Evolutionary conservation across 192 early-diverging fungal species (phyloP).

Genomic region (Phycomyces blakesleeanus): DNA sequence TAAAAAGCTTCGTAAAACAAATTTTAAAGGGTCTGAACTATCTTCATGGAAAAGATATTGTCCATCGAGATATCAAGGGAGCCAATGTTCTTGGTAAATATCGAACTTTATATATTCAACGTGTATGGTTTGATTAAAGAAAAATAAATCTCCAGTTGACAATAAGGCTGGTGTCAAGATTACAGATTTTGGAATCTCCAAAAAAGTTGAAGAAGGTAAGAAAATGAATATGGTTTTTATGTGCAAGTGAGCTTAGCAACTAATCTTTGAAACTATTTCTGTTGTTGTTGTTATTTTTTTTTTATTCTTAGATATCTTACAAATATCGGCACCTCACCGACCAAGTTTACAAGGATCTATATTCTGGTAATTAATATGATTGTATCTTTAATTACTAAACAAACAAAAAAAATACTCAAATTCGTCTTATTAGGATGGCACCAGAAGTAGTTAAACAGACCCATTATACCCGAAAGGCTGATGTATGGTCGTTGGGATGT

Average conservation of each 20-base stretch:
- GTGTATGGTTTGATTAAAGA: too few relatives aligned
- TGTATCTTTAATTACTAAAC: neutral
- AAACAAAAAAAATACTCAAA: neutral
- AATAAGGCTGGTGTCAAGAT: slow-evolving; percentile 94
- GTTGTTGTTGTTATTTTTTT: neutral
- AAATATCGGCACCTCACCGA: slow-evolving; percentile 46
- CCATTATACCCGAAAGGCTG: slow-evolving; percentile 88
- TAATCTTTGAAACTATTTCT: too few relatives aligned
- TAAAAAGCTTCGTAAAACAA: slow-evolving; percentile 83
- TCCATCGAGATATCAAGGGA: slow-evolving; percentile 98
- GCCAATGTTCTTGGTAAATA: slow-evolving; percentile 76
- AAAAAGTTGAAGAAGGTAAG: slow-evolving; percentile 80
- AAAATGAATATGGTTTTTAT: too few relatives aligned
- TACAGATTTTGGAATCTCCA: slow-evolving; percentile 98
- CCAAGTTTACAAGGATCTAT: slow-evolving; percentile 92
- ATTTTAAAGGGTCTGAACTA: slow-evolving; percentile 92
- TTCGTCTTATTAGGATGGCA: slow-evolving; percentile 70
- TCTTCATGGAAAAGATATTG: slow-evolving; percentile 89
- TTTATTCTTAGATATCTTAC: slow-evolving; percentile 18
- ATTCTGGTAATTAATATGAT: slow-evolving; percentile 57
- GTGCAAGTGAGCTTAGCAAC: too few relatives aligned
- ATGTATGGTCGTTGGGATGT: slow-evolving; percentile 94
- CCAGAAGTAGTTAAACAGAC: slow-evolving; percentile 95
- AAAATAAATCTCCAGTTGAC: slow-evolving; percentile 61
- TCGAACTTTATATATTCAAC: neutral